phyloP scores from a whole-genome alignment of 495 filamentous ascomycete genomes.

The Xylaria sp. region DNA sequence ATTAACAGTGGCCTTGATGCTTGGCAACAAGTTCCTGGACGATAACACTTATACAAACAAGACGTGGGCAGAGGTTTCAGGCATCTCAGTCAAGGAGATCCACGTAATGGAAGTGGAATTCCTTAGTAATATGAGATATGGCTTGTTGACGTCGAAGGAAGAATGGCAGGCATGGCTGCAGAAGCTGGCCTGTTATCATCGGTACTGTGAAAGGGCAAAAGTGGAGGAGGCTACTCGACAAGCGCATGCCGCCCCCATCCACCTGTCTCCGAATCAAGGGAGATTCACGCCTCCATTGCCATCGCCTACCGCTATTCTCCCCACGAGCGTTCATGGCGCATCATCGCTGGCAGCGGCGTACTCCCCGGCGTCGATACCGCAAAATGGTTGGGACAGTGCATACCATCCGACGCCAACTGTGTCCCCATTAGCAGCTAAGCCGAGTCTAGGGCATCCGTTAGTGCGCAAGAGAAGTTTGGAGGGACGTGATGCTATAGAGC shows the following conservation, averaged over 20 bases:
- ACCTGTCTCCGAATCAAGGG: constrained; percentile 45
- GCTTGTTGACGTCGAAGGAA: constrained; percentile 79
- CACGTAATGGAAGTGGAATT: constrained; percentile 99
- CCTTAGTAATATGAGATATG: constrained; percentile 97
- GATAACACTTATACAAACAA: constrained; percentile 99
- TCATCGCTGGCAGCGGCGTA: constrained; percentile 38
- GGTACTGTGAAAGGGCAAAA: constrained; percentile 76
- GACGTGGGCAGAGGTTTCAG: constrained; percentile 98
- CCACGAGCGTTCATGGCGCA: constrained; percentile 41
- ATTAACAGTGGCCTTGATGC: constrained; percentile 94
- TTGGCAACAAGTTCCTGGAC: constrained; percentile 98
- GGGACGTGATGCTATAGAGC: constrained; percentile 62
- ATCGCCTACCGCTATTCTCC: constrained; percentile 53
- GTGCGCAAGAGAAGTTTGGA: constrained; percentile 77
- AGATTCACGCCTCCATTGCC: constrained; percentile 51
- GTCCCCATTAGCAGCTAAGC: constrained; percentile 62
- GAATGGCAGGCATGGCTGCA: constrained; percentile 89
- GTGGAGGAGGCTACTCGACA: constrained; percentile 36
- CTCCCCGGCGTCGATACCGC: constrained; percentile 41
- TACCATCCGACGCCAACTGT: constrained; percentile 49
- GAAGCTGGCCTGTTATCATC: constrained; percentile 77
- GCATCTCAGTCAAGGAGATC: constrained; percentile 92
- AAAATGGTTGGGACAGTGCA: constrained; percentile 43
- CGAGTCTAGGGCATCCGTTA: constrained; percentile 51
- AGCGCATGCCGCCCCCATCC: constrained; percentile 43